Conservation (phyloP, 257 asterid species). For the Fraxinus anomala region DNA sequence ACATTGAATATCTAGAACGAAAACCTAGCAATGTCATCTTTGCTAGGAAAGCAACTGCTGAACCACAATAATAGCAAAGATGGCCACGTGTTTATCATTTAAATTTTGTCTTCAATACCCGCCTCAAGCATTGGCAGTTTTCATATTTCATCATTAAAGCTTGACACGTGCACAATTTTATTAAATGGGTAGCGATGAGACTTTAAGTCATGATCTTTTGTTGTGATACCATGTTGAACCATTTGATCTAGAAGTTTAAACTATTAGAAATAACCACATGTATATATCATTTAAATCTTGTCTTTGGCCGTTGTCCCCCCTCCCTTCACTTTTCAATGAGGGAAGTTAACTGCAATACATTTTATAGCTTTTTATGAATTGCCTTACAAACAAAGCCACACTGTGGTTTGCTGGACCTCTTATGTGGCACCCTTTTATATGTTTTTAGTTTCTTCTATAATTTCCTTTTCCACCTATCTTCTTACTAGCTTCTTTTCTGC, state of each 20-base stretch:
- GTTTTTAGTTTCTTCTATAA: background rate
- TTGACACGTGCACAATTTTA: too few relatives aligned
- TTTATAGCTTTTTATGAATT: background rate
- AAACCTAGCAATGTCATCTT: background rate
- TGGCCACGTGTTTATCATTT: too few relatives aligned
- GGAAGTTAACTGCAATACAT: background rate
- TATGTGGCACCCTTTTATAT: background rate
- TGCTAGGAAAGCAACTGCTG: background rate
- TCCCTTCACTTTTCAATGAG: background rate
- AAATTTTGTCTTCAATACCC: too few relatives aligned
- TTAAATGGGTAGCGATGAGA: too few relatives aligned
- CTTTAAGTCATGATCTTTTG: too few relatives aligned
- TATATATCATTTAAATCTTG: too few relatives aligned
- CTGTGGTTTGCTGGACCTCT: background rate
- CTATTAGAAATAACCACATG: too few relatives aligned
- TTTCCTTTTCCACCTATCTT: background rate
- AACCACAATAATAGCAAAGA: background rate
- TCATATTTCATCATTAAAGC: too few relatives aligned
- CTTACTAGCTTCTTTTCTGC: background rate
- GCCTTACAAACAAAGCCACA: constrained; percentile 21
- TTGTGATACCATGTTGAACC: too few relatives aligned
- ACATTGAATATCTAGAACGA: background rate
- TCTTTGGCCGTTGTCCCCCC: too few relatives aligned
- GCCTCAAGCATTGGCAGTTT: too few relatives aligned
- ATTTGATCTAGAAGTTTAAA: too few relatives aligned